phyloP scores from a whole-genome alignment of 1,284 basidiomycete species.

The Kalmanozyma brasiliensis region DNA sequence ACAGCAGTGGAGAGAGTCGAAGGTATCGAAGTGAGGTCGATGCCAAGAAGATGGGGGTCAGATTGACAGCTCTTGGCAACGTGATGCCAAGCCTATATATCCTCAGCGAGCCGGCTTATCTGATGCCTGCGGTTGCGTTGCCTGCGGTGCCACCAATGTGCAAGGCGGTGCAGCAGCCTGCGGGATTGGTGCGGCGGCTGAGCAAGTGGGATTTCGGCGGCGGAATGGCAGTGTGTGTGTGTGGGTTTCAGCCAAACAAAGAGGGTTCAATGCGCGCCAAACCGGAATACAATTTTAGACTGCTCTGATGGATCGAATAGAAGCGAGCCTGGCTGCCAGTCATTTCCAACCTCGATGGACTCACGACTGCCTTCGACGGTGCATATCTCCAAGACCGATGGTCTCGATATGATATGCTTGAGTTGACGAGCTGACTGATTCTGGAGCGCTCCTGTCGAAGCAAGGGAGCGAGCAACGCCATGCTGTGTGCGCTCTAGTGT shows the following conservation, averaged over 20 bases:
- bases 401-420: too few relatives aligned
- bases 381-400: too few relatives aligned
- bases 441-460: too few relatives aligned
- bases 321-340: too few relatives aligned
- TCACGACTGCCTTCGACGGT: too few relatives aligned
- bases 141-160: conserved; percentile 1
- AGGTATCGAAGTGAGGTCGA: conserved; percentile 3
- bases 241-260: neutral
- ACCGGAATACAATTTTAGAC: too few relatives aligned
- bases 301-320: too few relatives aligned
- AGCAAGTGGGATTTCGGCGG: neutral
- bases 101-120: neutral
- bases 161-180: conserved; percentile 5
- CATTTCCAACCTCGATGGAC: too few relatives aligned
- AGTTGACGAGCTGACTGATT: too few relatives aligned
- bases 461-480: too few relatives aligned
- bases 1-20: neutral
- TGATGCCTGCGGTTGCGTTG: neutral
- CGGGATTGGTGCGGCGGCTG: conserved; percentile 2
- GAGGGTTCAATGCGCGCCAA: too few relatives aligned
- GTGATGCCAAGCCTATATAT: conserved; percentile 11
- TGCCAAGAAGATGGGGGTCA: conserved; percentile 7
- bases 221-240: neutral
- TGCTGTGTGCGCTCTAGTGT: too few relatives aligned
- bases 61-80: neutral